phyloP scores from a whole-genome alignment of 2,329 filamentous ascomycete genomes.

The Calycina herbarum region DNA sequence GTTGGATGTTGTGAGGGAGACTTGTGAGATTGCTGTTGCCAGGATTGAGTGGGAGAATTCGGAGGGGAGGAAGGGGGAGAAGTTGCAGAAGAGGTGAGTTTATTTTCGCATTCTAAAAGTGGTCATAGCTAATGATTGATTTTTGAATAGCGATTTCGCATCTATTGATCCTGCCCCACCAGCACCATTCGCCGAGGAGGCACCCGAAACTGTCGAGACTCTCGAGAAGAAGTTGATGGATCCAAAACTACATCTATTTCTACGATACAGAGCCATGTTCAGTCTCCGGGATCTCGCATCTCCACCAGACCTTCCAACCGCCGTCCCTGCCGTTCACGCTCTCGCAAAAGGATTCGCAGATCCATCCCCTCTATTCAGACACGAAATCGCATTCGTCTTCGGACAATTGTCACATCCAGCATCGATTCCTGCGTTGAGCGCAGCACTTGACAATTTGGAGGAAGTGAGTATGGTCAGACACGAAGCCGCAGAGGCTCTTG shows the following conservation, averaged over 20 bases:
- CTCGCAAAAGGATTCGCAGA: conserved; percentile 85
- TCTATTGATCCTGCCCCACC: conserved; percentile 95
- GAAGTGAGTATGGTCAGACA: conserved; percentile 97
- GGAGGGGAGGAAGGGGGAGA: conserved; percentile 68
- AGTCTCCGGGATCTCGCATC: conserved; percentile 92
- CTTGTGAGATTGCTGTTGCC: conserved; percentile 94
- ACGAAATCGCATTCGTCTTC: conserved; percentile 98
- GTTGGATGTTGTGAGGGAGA: conserved; percentile 82
- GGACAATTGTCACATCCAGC: conserved; percentile 94
- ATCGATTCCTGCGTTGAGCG: conserved; percentile 87
- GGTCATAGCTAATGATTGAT: conserved; percentile 20
- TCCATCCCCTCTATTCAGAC: conserved; percentile 87
- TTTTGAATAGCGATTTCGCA: conserved; percentile 73
- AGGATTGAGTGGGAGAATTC: conserved; percentile 92
- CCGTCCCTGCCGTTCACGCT: conserved; percentile 80
- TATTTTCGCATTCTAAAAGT: conserved; percentile 9
- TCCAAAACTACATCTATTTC: conserved; percentile 76
- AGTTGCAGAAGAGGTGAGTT: conserved; percentile 74
- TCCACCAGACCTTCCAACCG: conserved; percentile 86
- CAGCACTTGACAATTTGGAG: conserved; percentile 71
- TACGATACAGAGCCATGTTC: conserved; percentile 97
- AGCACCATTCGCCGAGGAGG: conserved; percentile 79
- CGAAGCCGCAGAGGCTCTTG: conserved; percentile 93
- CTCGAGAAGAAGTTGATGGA: conserved; percentile 79
- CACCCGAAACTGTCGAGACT: conserved; percentile 66